Base-by-base conservation (phyloP, 805 yeast species). In the Wickerhamomyces mucosus region DNA sequence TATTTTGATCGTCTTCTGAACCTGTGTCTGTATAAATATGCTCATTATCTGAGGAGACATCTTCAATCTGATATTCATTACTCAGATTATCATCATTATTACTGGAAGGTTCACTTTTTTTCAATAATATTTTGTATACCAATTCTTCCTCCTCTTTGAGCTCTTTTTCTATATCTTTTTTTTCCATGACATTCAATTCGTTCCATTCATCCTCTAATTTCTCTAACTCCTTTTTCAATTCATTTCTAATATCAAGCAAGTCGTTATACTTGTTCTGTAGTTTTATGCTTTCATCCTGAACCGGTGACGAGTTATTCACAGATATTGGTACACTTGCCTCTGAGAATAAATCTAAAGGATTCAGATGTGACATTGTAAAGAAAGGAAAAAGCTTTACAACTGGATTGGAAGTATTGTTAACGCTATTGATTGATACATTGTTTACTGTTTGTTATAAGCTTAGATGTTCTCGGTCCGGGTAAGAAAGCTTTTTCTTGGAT, bases 171-270 rank as follows among this genome's bases (percentile, higher is more conserved):
- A 11, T 12, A 14, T 38, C 39, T 7, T 28, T 34, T n/a, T 34
- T 40, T 5, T 37, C 40, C 16, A 14, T 17, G 13, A 27, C 35
- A 7, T 41, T 37, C 8, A 42, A 15, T n/a, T 34, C 40, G 18
- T 46, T 42, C 48, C 48, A 42, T 17, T 42, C 28, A 1, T 28
- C 12, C 18, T 50, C 48, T 10, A 50, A 27, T 1, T 9, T 16
- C 6, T 36, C 39, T 6, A 50, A 38, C 33, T 50, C 53, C 4
- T 18, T 24, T 8, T 36, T 29, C 16, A 45, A 22, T 4, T 17
- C 8, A 5, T 34, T 32, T 35, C 46, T 36, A 7, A 16, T 25
- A 4, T 30, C 21, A 10, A 43, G 31, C 11, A 43, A 31, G 6
- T 24, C 23, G 17, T 25, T 27, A 14, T 37, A 38, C 25, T 40